Conservation (phyloP, 1,284 basidiomycete genomes). For the Baeospora myosura region DNA sequence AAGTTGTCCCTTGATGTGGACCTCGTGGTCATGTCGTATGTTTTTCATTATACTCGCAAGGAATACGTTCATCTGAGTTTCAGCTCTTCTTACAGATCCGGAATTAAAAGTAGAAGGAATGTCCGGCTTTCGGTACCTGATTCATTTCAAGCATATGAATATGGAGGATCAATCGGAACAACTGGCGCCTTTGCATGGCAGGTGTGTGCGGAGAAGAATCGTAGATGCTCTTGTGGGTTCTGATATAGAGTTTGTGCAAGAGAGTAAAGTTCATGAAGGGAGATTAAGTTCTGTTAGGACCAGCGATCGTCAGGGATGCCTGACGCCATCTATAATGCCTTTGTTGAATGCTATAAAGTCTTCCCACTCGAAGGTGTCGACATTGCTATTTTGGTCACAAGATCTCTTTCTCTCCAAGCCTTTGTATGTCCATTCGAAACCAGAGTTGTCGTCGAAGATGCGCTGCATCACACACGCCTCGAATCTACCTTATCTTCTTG, state of each 20-base stretch:
- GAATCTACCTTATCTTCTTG: constrained; percentile 42
- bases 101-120: neutral
- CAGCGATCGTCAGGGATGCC: no score
- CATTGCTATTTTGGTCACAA: constrained; percentile 11
- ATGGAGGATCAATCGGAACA: constrained; percentile 1
- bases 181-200: neutral
- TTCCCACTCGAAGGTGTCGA: constrained; percentile 3
- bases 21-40: constrained; percentile 14
- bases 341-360: no score
- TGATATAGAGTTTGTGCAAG: constrained; percentile 1
- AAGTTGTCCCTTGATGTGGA: constrained; percentile 71
- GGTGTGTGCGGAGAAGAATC: neutral
- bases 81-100: neutral
- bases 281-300: constrained; percentile 24
- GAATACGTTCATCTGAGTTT: neutral
- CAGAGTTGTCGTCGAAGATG: constrained; percentile 3
- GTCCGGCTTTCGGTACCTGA: neutral
- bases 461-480: constrained; percentile 5
- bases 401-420: constrained; percentile 6
- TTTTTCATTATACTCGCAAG: constrained; percentile 1
- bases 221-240: neutral
- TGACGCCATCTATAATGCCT: no score
- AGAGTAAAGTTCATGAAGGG: constrained; percentile 17
- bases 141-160: neutral
- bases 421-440: constrained; percentile 6